These are phyloP conservation scores for Podospora didyma DNA, from an alignment of 495 filamentous ascomycete species.

Conservation along the genomic window DNA sequence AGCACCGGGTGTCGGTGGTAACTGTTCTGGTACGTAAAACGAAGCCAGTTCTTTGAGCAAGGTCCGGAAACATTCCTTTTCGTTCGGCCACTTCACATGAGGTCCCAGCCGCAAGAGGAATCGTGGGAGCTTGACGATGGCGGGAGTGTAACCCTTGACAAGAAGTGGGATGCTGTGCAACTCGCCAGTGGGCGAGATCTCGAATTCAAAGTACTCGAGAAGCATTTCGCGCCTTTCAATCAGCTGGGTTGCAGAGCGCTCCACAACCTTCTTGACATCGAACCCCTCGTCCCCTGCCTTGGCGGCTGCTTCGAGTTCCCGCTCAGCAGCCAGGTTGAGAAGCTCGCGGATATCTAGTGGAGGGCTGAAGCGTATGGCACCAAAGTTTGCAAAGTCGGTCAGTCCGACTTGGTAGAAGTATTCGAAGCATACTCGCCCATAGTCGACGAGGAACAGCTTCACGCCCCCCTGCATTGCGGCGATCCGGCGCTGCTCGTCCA, in stretches of 20 bases:
- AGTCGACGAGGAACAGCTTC: conserved; percentile 91
- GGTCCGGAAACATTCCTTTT: conserved; percentile 80
- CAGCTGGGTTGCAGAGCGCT: conserved; percentile 55
- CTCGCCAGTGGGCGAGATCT: conserved; percentile 74
- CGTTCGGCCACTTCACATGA: conserved; percentile 78
- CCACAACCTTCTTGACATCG: conserved; percentile 63
- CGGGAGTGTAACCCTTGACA: conserved; percentile 82
- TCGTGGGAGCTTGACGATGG: conserved; percentile 77
- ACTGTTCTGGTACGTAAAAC: conserved; percentile 85
- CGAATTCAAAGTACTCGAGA: conserved; percentile 83
- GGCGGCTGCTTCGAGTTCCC: conserved; percentile 47
- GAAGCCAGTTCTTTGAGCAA: conserved; percentile 85
- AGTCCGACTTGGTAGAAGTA: conserved; percentile 97
- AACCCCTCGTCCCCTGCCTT: conserved; percentile 44
- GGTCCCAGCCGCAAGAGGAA: conserved; percentile 89
- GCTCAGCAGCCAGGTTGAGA: conserved; percentile 66
- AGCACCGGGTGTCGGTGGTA: conserved; percentile 54
- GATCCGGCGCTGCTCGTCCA: conserved; percentile 82
- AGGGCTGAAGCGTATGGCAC: conserved; percentile 73
- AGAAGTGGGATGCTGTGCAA: conserved; percentile 77
- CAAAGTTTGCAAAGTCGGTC: conserved; percentile 96
- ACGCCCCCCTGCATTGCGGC: conserved; percentile 91
- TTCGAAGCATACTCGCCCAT: conserved; percentile 80
- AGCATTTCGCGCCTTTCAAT: conserved; percentile 81
- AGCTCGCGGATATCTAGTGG: conserved; percentile 67